These are phyloP conservation scores for Phytophthora chlamydospora DNA, from an alignment of 352 stramenopile species.

Conservation along the genomic window DNA sequence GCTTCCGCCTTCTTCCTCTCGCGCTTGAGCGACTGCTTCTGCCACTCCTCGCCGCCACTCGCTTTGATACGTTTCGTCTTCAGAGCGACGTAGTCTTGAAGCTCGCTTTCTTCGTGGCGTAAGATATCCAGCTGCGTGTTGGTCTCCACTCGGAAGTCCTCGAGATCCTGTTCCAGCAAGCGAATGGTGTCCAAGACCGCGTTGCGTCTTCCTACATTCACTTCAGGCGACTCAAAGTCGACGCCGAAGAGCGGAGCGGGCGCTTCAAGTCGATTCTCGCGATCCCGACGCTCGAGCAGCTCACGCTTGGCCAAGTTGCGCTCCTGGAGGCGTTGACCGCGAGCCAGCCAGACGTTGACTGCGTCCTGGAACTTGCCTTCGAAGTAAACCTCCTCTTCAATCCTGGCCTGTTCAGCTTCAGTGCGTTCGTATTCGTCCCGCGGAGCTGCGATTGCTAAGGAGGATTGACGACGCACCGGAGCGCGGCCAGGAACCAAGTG, in stretches of 20 bases:
- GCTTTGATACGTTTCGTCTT: conserved; percentile 81
- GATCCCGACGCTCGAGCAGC: conserved; percentile 30
- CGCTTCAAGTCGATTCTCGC: conserved; percentile 49
- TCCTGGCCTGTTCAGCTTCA: conserved; percentile 27
- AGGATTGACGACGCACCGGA: conserved; percentile 9
- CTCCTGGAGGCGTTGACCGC: conserved; percentile 47
- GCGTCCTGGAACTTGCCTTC: conserved; percentile 72
- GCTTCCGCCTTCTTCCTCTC: conserved; percentile 84
- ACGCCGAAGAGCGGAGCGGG: conserved; percentile 57
- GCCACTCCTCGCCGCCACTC: conserved; percentile 77
- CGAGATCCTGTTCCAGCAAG: conserved; percentile 60
- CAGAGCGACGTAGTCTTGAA: conserved; percentile 76
- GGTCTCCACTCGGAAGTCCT: conserved; percentile 64
- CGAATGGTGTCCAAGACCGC: conserved; percentile 54
- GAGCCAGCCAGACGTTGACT: conserved; percentile 46
- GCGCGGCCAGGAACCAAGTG: conserved; percentile 41
- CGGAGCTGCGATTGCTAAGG: conserved; percentile 7
- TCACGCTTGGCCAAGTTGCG: conserved; percentile 40
- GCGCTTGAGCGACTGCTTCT: conserved; percentile 81
- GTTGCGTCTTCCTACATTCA: conserved; percentile 70
- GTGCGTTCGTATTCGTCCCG: conserved; percentile 31
- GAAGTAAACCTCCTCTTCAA: conserved; percentile 69
- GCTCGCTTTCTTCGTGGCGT: conserved; percentile 64
- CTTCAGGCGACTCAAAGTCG: conserved; percentile 66
- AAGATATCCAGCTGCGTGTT: conserved; percentile 67